phyloP scores from a whole-genome alignment of 1,139 yeast genomes.

The Zygosaccharomyces pseudobailii region DNA sequence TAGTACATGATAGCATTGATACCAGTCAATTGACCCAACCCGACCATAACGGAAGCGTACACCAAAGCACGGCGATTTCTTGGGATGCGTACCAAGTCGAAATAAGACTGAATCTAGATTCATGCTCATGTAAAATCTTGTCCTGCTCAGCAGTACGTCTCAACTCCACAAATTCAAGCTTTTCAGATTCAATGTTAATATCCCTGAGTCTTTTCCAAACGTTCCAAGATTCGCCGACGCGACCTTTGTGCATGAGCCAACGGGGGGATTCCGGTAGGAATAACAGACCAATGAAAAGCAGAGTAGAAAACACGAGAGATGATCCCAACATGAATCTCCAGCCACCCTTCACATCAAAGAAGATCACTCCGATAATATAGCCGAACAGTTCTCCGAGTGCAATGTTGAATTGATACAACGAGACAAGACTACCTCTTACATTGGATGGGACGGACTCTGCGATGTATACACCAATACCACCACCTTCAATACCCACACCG shows the following conservation, averaged over 20 bases:
- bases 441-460: conserved; percentile 57
- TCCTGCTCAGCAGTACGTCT: conserved; percentile 12
- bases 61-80: conserved; percentile 56
- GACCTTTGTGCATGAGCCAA: conserved; percentile 47
- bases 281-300: conserved; percentile 44
- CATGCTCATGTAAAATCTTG: conserved; percentile 29
- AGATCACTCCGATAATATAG: conserved; percentile 53
- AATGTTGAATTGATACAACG: conserved; percentile 53
- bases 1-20: conserved; percentile 54
- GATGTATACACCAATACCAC: conserved; percentile 54
- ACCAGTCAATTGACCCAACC: conserved; percentile 55
- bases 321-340: conserved; percentile 62
- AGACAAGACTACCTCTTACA: conserved; percentile 54
- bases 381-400: conserved; percentile 59
- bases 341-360: conserved; percentile 47
- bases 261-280: conserved; percentile 51
- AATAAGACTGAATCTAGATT: conserved; percentile 36
- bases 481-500: conserved; percentile 60
- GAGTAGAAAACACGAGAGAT: conserved; percentile 52
- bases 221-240: conserved; percentile 46
- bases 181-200: conserved; percentile 33
- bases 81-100: conserved; percentile 48
- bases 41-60: conserved; percentile 52
- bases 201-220: conserved; percentile 56
- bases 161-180: conserved; percentile 10